phyloP scores from a whole-genome alignment of 2,329 filamentous ascomycete genomes.

The Alternaria novae-zelandiae region DNA sequence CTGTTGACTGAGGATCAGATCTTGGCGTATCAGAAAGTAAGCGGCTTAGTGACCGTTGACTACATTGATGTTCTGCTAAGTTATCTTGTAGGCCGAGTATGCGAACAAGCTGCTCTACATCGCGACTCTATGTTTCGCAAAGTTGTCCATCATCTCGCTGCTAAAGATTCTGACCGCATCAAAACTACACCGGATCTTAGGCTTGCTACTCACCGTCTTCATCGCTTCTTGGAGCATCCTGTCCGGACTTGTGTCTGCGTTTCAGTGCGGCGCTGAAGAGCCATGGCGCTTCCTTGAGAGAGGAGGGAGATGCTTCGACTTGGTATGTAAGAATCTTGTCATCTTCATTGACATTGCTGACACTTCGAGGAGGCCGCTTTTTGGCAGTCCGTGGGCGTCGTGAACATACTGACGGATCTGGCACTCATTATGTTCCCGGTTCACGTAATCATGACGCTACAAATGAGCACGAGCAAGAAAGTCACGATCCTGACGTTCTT shows the following conservation, averaged over 20 bases:
- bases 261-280: conserved; percentile 38
- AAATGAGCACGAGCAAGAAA: conserved; percentile 44
- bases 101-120: conserved; percentile 45
- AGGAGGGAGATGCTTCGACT: conserved; percentile 24
- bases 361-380: conserved; percentile 28
- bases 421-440: conserved; percentile 43
- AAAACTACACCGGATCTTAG: conserved; percentile 36
- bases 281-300: conserved; percentile 35
- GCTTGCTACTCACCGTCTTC: conserved; percentile 30
- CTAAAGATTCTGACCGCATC: conserved; percentile 44
- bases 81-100: conserved; percentile 38
- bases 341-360: background rate
- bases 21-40: conserved; percentile 41
- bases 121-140: conserved; percentile 42
- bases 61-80: background rate
- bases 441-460: conserved; percentile 43
- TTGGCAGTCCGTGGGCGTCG: conserved; percentile 37
- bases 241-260: conserved; percentile 36
- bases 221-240: conserved; percentile 42
- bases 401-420: conserved; percentile 45
- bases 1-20: conserved; percentile 26
- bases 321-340: conserved; percentile 23
- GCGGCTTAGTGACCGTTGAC: background rate
- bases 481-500: conserved; percentile 44
- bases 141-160: conserved; percentile 45